Evolutionary conservation across 305 asterid species (phyloP).

Genomic region (Fraxinus greggii): DNA sequence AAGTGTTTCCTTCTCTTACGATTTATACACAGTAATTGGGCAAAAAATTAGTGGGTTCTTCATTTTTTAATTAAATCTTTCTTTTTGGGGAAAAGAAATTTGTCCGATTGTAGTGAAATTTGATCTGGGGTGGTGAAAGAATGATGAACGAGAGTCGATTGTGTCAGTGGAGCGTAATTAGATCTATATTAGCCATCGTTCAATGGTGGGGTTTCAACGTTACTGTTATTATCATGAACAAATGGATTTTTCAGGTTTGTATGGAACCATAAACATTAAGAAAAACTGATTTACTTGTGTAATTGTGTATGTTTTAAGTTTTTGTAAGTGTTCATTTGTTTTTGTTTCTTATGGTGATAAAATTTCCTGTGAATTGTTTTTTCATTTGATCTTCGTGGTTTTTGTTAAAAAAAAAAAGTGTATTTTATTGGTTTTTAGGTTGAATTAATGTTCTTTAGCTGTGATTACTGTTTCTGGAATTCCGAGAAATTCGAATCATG

Average conservation of each 20-base stretch:
- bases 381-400: neutral
- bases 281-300: neutral
- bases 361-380: neutral
- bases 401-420: neutral
- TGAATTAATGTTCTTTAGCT: neutral
- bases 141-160: slow-evolving; percentile 56
- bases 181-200: slow-evolving; percentile 65
- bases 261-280: slow-evolving; percentile 1
- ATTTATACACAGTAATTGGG: neutral
- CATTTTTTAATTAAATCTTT: neutral
- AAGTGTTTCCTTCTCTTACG: slow-evolving; percentile 22
- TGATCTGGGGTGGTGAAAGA: slow-evolving; percentile 21
- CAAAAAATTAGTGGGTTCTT: neutral
- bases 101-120: neutral
- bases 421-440: neutral
- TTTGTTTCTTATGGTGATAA: neutral
- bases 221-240: slow-evolving; percentile 85
- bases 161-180: slow-evolving; percentile 69
- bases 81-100: slow-evolving; percentile 1
- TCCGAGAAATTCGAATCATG: neutral
- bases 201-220: slow-evolving; percentile 98
- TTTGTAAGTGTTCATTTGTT: neutral
- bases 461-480: neutral
- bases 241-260: slow-evolving; percentile 93
- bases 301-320: neutral